Percentiles rank a stretch among this genome's conserved stretches.
Evolutionary conservation across 495 filamentous ascomycete genomes (phyloP).

Genomic region (Xylaria flabelliformis): DNA sequence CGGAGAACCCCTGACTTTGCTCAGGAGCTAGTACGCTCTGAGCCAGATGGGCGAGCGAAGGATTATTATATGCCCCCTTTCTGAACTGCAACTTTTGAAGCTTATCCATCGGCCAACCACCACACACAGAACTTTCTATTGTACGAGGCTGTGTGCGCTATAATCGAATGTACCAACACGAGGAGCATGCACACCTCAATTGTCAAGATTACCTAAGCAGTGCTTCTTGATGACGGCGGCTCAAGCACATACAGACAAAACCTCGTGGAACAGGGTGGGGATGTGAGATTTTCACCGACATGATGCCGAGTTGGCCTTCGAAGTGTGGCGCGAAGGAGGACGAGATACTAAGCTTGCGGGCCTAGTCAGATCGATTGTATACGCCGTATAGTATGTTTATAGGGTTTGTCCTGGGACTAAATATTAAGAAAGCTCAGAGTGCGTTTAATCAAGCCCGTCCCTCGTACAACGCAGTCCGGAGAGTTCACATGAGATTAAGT

Average conservation of each 20-base stretch:
- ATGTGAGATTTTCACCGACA: conserved; percentile 7
- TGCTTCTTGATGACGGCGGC: background rate
- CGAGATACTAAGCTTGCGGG: background rate
- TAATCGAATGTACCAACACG: background rate
- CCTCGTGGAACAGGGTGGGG: background rate
- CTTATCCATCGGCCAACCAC: background rate
- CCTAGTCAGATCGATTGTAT: background rate
- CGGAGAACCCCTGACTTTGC: conserved; percentile 10
- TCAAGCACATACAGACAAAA: background rate
- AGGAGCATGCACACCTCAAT: background rate
- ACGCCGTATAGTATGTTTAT: background rate
- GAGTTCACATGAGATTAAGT: background rate
- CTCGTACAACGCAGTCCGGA: no score
- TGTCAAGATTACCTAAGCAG: background rate
- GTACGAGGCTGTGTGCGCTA: background rate
- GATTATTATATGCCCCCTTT: background rate
- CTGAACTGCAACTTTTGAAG: background rate
- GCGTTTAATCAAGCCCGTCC: no score
- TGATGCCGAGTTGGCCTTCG: conserved; percentile 2
- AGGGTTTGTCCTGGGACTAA: background rate
- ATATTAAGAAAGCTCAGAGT: background rate
- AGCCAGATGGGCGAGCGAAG: background rate
- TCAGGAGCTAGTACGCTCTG: background rate
- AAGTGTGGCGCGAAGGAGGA: background rate
- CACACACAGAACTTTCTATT: no score